Evolutionary conservation across 495 filamentous ascomycete species (phyloP), one percentile per base, ranked within the genome.

Genomic region (Aspergillus bridgeri): DNA sequence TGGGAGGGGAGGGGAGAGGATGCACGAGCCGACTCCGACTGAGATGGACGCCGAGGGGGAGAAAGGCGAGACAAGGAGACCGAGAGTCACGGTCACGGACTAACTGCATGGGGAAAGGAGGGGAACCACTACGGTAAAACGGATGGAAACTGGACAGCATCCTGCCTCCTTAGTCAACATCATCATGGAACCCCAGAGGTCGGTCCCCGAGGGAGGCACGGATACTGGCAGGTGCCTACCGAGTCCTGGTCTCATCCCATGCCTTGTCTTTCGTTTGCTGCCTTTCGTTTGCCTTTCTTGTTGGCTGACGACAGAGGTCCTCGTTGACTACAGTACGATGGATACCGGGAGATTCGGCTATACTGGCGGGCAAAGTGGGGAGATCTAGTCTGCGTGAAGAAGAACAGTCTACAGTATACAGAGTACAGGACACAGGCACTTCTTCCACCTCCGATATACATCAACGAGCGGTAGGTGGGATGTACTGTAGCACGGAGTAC

Each of bases 101-200:
- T 38, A 38, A 11, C 33, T 13, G 33, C 7, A 38, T 38, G 33
- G 33, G 33, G 33, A 13, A 38, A 38, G 9, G 11, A 38, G 33
- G 33, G 33, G 33, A 11, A 27, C 25, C 24, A 17, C 44, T 54
- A 50, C 47, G 50, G 57, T 45, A 42, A 59, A 23, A 51, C 47
- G 22, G 52, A 42, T 17, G 9, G 11, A 56, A n/a, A n/a, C n/a
- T n/a, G n/a, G n/a, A n/a, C n/a, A n/a, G n/a, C n/a, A n/a, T n/a
- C n/a, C n/a, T n/a, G n/a, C n/a, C n/a, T n/a, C n/a, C n/a, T n/a
- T n/a, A n/a, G n/a, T n/a, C n/a, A n/a, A n/a, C n/a, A n/a, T n/a
- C n/a, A n/a, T n/a, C n/a, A n/a, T n/a, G n/a, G n/a, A n/a, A n/a
- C n/a, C n/a, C n/a, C n/a, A n/a, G n/a, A n/a, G n/a, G n/a, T n/a